Base-by-base conservation (phyloP, 73 alveolate genomes). In the Paramecium pentaurelia region DNA sequence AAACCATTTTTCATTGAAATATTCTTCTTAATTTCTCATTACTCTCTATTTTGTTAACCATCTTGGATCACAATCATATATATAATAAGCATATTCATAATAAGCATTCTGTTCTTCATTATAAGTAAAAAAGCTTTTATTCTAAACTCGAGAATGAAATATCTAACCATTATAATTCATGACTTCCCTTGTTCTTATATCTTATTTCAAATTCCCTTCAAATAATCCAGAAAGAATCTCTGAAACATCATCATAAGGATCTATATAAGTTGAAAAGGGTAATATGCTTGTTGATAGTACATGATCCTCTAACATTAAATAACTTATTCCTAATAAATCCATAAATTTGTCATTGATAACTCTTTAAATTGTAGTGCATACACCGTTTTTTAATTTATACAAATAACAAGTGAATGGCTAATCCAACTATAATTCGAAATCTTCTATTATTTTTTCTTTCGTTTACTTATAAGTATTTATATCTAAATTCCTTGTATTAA, bases 21-120 rank as follows among this genome's bases (percentile, higher is more conserved):
- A 75, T 38, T 75, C 88, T 11, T 42, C 16, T 38, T 75, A 38
- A 75, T 75, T 75, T 75, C 60, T 36, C 16, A 32, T 11, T 8
- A 75, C 88, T 38, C 60, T 75, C 36, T 30, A 22, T 75, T 75
- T 75, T 2, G 38, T 75, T 37, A 75, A 6, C 88, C 88, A 75
- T 75, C 60, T 75, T 8, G 58, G 44, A 36, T 75, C 88, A 42
- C 88, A 75, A 22, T 75, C 88, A 75, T 75, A 75, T 4, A 75
- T 38, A 9, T 42, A 75, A n/a, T 75, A 75, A 1, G 58, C 37
- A 25, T 38, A 36, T 36, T 75, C 88, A 75, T 75, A 75, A 38
- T 36, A 75, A 34, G 44, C 58, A 38, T 75, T 38, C 20, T 75
- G 70, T 22, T 75, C 88, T 16, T 75, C 60, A 75, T 75, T 18